Percentiles rank a stretch among this genome's conserved stretches.
These are phyloP conservation scores for Salvia miltiorrhiza DNA, from an alignment of 257 asterid species.

Conservation along the genomic window DNA sequence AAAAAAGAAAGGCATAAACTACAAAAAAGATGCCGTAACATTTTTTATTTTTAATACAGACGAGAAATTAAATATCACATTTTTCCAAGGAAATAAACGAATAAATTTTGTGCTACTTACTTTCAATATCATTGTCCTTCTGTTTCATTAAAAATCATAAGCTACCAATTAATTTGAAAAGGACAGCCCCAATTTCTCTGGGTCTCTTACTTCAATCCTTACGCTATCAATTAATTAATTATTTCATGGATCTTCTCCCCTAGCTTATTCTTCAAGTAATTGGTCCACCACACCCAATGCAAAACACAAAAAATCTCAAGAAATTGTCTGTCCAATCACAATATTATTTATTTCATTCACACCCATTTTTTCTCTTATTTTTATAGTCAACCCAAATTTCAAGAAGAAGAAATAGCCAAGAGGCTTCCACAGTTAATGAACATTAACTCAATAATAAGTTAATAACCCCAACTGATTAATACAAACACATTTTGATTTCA, in stretches of 20 bases:
- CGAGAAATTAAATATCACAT: neutral
- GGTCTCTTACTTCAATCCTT: constrained; percentile 9
- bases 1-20: neutral
- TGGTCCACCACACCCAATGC: constrained; percentile 16
- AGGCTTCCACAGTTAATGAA: neutral
- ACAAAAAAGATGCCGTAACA: neutral
- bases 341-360: too few relatives aligned
- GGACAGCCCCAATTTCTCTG: constrained; percentile 19
- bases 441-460: neutral
- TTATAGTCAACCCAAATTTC: neutral
- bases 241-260: constrained; percentile 19
- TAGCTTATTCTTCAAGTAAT: constrained; percentile 22
- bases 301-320: neutral
- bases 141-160: neutral
- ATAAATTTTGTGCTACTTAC: neutral
- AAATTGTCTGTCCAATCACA: neutral
- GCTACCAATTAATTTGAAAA: neutral
- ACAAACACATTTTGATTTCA: neutral
- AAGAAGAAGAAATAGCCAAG: neutral
- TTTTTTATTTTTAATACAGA: neutral
- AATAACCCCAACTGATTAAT: neutral
- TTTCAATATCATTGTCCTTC: constrained; percentile 15
- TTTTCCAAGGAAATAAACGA: neutral
- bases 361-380: too few relatives aligned
- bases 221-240: constrained; percentile 19